Percentiles rank a stretch among this genome's conserved stretches.
Conservation (phyloP, 257 asterid genomes). For the Nicotiana benthamiana region DNA sequence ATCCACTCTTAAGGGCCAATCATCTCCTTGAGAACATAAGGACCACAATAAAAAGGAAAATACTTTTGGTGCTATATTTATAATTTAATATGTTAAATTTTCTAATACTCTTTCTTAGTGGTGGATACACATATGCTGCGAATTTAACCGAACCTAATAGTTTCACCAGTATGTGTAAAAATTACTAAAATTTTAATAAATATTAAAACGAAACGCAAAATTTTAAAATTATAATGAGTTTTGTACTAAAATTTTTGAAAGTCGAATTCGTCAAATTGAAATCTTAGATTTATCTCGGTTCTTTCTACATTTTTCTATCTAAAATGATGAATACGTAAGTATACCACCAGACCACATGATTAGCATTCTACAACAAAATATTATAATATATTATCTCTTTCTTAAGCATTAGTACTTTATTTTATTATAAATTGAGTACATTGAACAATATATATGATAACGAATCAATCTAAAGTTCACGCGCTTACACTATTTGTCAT, state of each 20-base stretch:
- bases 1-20: not conserved
- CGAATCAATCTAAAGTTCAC: not conserved
- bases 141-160: no score
- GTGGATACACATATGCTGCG: not conserved
- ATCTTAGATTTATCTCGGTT: not conserved
- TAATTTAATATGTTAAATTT: not conserved
- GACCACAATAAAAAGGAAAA: not conserved
- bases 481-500: no score
- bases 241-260: no score
- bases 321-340: not conserved
- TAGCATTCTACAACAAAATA: not conserved
- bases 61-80: not conserved
- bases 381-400: not conserved
- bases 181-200: no score
- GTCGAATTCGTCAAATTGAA: not conserved
- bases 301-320: not conserved
- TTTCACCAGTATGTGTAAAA: accelerated
- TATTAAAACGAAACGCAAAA: no score
- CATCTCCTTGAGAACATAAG: not conserved
- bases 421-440: not conserved
- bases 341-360: not conserved
- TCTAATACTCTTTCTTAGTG: not conserved
- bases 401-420: not conserved
- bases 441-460: not conserved
- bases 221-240: no score